Evolutionary conservation across 352 stramenopile genomes (phyloP).

Genomic region (Blastocystis sp.): DNA sequence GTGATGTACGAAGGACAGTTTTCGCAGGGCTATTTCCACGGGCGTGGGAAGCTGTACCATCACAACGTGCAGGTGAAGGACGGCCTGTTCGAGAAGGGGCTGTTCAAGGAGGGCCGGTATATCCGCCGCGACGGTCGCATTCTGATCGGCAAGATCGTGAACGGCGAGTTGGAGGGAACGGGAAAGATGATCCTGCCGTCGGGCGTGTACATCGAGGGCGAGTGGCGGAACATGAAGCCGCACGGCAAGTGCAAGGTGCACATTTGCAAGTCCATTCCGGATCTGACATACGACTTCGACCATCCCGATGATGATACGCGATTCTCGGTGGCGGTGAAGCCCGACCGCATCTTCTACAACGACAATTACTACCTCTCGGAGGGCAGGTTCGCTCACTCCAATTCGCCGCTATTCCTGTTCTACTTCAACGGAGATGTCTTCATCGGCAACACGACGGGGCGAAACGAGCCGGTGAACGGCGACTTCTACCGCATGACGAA

Average conservation of each 20-base stretch:
- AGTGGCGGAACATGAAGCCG: slow-evolving; percentile 1
- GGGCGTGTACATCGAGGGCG: not conserved
- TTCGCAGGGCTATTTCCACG: slow-evolving; percentile 4
- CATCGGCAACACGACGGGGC: not conserved
- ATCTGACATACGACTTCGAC: slow-evolving; percentile 15
- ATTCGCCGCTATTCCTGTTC: slow-evolving; percentile 1
- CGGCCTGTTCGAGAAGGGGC: slow-evolving; percentile 2
- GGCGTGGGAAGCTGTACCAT: slow-evolving; percentile 4
- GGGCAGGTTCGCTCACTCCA: not conserved
- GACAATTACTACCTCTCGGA: not conserved
- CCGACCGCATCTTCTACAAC: not conserved
- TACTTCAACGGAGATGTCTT: slow-evolving; percentile 61
- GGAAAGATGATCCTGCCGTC: slow-evolving; percentile 17
- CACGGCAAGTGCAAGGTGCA: slow-evolving; percentile 18
- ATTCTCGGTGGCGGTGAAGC: not conserved
- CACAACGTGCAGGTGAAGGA: not conserved
- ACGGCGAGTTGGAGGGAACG: not conserved
- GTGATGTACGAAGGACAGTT: slow-evolving; percentile 29
- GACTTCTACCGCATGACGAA: slow-evolving; percentile 16
- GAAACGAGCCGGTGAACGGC: not conserved
- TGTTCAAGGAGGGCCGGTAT: not conserved
- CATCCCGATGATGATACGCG: not conserved
- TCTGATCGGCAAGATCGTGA: not conserved
- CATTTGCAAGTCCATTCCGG: not conserved
- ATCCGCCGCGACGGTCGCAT: not conserved